Conservation (phyloP, 768 basidiomycete species). For the Rhizopogon rudus region DNA sequence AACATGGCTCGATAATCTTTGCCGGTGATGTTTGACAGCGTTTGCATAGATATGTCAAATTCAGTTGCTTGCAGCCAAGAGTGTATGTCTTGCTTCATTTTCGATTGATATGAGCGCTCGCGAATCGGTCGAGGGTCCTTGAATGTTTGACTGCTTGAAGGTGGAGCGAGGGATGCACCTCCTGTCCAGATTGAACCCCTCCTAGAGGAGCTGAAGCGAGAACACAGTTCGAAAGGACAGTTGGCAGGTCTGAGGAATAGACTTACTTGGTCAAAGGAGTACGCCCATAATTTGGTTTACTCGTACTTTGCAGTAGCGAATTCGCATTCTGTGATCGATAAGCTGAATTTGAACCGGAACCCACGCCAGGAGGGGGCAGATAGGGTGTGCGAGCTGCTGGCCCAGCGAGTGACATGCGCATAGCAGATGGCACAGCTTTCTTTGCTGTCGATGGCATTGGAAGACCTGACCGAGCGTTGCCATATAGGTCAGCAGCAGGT, state of each 20-base stretch:
- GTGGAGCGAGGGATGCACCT: slow-evolving; percentile 37
- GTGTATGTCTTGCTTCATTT: slow-evolving; percentile 75
- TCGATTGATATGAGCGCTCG: slow-evolving; percentile 65
- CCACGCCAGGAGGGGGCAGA: slow-evolving; percentile 28
- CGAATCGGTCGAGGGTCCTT: slow-evolving; percentile 80
- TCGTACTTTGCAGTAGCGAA: slow-evolving; percentile 63
- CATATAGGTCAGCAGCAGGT: slow-evolving; percentile 43
- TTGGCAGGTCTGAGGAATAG: slow-evolving; percentile 1
- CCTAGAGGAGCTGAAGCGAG: slow-evolving; percentile 51
- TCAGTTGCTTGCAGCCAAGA: slow-evolving; percentile 62
- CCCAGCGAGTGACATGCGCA: slow-evolving; percentile 70
- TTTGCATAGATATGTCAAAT: slow-evolving; percentile 63
- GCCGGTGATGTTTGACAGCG: slow-evolving; percentile 72
- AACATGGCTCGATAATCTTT: slow-evolving; percentile 88
- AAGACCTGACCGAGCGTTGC: slow-evolving; percentile 55
- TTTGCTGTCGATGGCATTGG: slow-evolving; percentile 74
- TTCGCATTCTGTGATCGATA: slow-evolving; percentile 67
- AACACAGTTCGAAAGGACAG: slow-evolving; percentile 5
- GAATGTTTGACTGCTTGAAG: slow-evolving; percentile 47
- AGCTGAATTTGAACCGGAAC: slow-evolving; percentile 47
- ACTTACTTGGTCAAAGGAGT: slow-evolving; percentile 70
- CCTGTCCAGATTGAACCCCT: slow-evolving; percentile 74
- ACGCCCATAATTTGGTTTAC: slow-evolving; percentile 60
- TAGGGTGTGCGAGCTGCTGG: slow-evolving; percentile 61
- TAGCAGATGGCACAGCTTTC: slow-evolving; percentile 49